Base-by-base conservation (phyloP, 2,329 filamentous ascomycete genomes). In the Pyrenophora tritici-repentis region DNA sequence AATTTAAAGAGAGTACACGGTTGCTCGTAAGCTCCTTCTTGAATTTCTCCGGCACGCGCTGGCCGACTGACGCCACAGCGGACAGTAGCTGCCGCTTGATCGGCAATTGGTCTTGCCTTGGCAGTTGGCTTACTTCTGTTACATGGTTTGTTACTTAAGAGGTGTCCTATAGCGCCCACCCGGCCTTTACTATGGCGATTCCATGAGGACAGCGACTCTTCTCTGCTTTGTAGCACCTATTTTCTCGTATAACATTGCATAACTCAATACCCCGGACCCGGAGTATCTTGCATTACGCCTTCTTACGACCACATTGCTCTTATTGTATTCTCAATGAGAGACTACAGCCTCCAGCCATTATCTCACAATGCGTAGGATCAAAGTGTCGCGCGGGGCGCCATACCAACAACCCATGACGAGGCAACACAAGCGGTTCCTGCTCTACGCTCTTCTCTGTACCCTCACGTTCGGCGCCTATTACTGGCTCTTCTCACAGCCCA, bases 361-460 rank as follows among this genome's bases (percentile, higher is more conserved):
- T 38, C 39, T 59, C 42, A 64, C 46, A 6, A 71, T 70, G 67
- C 62, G 62, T 54, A 64, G 60, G 44, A 71, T 70, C 32, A 68
- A 66, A 43, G 48, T 65, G 48, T 49, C 62, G 13, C 66, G 67
- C 41, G 53, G 47, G 43, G 50, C 42, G 12, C 18, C 51, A 13
- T 61, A 63, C 42, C 51, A 60, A 38, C 50, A 65, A 37, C 65
- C 67, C n/a, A 60, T 71, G 60, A 66, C 65, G 10, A 63, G 65
- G 22, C 64, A 66, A 31, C 69, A 70, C 42, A 63, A 65, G 44
- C 61, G 68, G 9, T 64, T 50, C 38, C 56, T 69, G 36, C 47
- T 55, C 16, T 71, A 68, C 42, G 58, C 65, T 4, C 53, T 70
- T 22, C 17, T 65, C 22, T 56, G 50, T 36, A 61, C 59, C 18